Evolutionary conservation across 2,329 filamentous ascomycete species (phyloP).

Genomic region (Claviceps sp.): DNA sequence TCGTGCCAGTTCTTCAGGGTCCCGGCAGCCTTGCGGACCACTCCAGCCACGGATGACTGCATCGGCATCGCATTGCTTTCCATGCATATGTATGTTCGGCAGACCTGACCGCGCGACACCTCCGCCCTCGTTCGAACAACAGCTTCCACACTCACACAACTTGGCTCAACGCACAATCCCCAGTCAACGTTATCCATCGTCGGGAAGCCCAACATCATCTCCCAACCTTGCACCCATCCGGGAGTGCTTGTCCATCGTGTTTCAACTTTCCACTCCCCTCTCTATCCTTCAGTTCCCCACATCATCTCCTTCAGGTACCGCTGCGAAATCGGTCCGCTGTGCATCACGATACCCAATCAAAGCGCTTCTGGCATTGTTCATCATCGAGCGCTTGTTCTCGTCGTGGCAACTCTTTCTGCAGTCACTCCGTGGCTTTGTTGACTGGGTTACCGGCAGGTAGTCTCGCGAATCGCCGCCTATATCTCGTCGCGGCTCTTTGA

Average conservation of each 20-base stretch:
- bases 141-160: constrained; percentile 1
- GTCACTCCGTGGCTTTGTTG: background rate
- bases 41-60: constrained; percentile 4
- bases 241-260: background rate
- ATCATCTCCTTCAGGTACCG: background rate
- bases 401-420: background rate
- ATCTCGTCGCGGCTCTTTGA: background rate
- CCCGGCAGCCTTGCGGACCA: background rate
- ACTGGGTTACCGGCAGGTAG: background rate
- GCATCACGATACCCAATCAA: constrained; percentile 2
- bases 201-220: background rate
- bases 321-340: background rate
- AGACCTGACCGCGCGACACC: constrained; percentile 1
- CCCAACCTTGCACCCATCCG: background rate
- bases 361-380: background rate
- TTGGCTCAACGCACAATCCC: constrained; percentile 1
- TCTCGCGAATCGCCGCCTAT: background rate
- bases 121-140: constrained; percentile 3
- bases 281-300: background rate
- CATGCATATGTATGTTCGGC: constrained; percentile 1
- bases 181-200: constrained; percentile 1
- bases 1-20: background rate
- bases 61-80: constrained; percentile 1
- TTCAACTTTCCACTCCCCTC: background rate
- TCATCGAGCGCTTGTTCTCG: background rate